Evolutionary conservation across 257 asterid genomes (phyloP), one percentile per base, ranked within the genome.

Genomic region (Euphrasia confusa): DNA sequence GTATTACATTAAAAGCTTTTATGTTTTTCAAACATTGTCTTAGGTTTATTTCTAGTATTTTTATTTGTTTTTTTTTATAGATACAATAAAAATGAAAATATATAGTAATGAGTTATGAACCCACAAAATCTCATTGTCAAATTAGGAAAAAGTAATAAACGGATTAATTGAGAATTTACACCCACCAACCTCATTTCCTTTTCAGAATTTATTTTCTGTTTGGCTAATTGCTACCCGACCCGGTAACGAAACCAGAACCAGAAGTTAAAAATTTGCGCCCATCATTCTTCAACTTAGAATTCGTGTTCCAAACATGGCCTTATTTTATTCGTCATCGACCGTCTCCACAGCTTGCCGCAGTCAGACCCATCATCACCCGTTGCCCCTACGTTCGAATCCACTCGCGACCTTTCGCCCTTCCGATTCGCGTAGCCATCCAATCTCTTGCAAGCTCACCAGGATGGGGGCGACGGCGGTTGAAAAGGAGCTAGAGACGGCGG

Each of bases 391-490:
- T 33, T 57, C 78, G 8, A 59, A n/a, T 47, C 63, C 73, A 4
- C 48, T 55, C 40, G 57, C 59, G 10, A 73, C 80, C 13, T 33
- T 26, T 58, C 74, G 70, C 10, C 58, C 70, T 27, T 71, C 77
- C 49, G 48, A 21, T 15, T 35, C 70, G 24, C 78, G 68, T 10
- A 48, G 55, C 60, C 50, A 55, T 8, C 49, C 77, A 3, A 54
- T 77, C 60, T 61, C 17, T 55, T 79, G 84, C 72, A 54, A 68
- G 8, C 75, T 75, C 56, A 33, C 79, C 39, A 71, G 32, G 32
- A 74, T 78, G 91, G 75, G 76, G 59, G 65, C 71, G 64, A 59
- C 83, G 28, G 76, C 58, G 58, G 75, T 66, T 15, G 78, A 69
- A 63, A 61, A 68, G 55, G 83, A 77, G 14, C 70, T 58, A 53